Percentiles rank a stretch among this genome's conserved stretches.
phyloP scores from a whole-genome alignment of 495 filamentous ascomycete species.

The Penicillium coprophilum region DNA sequence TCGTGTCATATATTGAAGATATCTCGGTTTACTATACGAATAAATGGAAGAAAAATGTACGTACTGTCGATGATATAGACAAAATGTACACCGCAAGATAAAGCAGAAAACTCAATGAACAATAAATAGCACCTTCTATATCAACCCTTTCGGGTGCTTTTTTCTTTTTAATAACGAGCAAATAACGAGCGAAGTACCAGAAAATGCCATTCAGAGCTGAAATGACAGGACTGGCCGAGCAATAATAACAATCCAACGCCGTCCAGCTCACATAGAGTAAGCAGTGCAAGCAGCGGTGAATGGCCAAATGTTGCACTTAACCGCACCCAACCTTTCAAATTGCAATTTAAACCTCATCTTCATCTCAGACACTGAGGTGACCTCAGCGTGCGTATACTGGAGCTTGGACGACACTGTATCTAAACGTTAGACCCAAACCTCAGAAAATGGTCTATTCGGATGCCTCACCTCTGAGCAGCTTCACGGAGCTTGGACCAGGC shows the following conservation, averaged over 20 bases:
- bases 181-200: constrained; percentile 23
- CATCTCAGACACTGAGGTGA: constrained; percentile 30
- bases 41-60: constrained; percentile 2
- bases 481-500: constrained; percentile 37
- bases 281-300: constrained; percentile 24
- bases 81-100: neutral
- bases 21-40: neutral
- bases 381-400: constrained; percentile 34
- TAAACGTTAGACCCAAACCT: neutral
- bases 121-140: constrained; percentile 10
- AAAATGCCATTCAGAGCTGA: constrained; percentile 13
- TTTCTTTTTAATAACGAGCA: constrained; percentile 23
- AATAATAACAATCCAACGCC: constrained; percentile 25
- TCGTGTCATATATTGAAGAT: neutral
- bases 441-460: neutral
- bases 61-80: neutral
- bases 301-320: constrained; percentile 29
- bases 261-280: constrained; percentile 26
- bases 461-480: constrained; percentile 42
- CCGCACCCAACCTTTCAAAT: constrained; percentile 37
- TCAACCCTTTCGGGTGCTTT: constrained; percentile 16
- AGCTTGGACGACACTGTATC: constrained; percentile 50
- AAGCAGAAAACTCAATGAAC: constrained; percentile 6
- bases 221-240: constrained; percentile 17
- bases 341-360: constrained; percentile 35